Base-by-base conservation (phyloP, 2,329 filamentous ascomycete genomes). In the Dothiorella sarmentorum region DNA sequence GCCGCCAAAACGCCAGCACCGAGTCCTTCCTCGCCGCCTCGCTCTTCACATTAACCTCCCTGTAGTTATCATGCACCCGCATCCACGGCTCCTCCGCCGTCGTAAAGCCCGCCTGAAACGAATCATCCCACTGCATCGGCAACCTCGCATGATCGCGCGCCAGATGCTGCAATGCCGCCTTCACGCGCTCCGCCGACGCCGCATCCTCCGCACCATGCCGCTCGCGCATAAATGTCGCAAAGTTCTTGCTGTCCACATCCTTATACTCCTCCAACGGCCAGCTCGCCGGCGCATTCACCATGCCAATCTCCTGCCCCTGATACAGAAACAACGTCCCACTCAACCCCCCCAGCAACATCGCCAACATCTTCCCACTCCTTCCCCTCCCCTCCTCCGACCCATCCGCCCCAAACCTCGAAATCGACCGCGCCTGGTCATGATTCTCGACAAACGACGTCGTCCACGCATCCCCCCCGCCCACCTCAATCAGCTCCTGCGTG, bases 101-200 rank as follows among this genome's bases (percentile, higher is more conserved):
- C 6, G 84, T 85, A 73, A 89, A 89, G 1, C 87, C 87, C 0
- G 82, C 84, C 62, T 85, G 78, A 1, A 75, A 68, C 0, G 73
- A 73, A 0, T 69, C 76, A 58, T 78, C 78, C 87, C 87, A 90
- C 62, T 87, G 85, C 75, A 90, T 83, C 0, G 87, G 87, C 3
- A 84, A 80, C n/a, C 87, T 78, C 7, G 85, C 80, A 66, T 90
- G 83, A 67, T 90, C 86, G 29, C 85, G 76, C 5, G 80, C 85
- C 27, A 88, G 79, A 60, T 80, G 76, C 62, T 85, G 80, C 64
- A 80, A 77, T 0, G 79, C 81, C 35, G 78, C 73, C 11, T 73
- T 74, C 1, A 83, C 70, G 18, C 72, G 71, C 7, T 65, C 58
- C 13, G 66, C 58, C 60, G 29, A 66, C 60, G 40, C 63, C 67